Evolutionary conservation across 208 protist species (phyloP).

Genomic region (Wallacemonas rigidus): DNA sequence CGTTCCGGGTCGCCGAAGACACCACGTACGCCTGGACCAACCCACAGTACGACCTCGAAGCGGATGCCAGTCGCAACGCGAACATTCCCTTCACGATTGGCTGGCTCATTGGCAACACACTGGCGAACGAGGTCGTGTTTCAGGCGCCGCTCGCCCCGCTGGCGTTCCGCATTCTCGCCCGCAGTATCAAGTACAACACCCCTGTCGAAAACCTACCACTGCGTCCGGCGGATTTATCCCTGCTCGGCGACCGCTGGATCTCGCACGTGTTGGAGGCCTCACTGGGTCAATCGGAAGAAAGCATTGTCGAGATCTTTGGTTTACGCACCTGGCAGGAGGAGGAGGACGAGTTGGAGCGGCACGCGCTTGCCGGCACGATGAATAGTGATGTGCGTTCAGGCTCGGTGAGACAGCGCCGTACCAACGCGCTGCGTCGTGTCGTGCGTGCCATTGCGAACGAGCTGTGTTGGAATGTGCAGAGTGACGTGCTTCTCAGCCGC

Average conservation of each 20-base stretch:
- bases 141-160: conserved; percentile 51
- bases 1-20: conserved; percentile 14
- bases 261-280: conserved; percentile 22
- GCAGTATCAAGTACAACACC: conserved; percentile 29
- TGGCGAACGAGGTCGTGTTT: conserved; percentile 46
- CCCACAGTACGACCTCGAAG: conserved; percentile 21
- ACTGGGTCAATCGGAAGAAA: conserved; percentile 10
- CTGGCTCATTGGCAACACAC: conserved; percentile 50
- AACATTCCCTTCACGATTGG: conserved; percentile 42
- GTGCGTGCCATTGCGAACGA: conserved; percentile 15
- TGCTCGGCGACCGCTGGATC: conserved; percentile 30
- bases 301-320: conserved; percentile 11
- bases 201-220: conserved; percentile 21
- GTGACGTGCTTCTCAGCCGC: conserved; percentile 10
- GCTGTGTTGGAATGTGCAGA: conserved; percentile 28
- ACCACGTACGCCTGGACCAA: conserved; percentile 44
- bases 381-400: neutral
- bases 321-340: conserved; percentile 12
- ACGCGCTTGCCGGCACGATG: neutral
- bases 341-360: conserved; percentile 9
- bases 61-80: neutral
- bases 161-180: conserved; percentile 47
- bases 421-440: conserved; percentile 5
- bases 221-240: conserved; percentile 31
- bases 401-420: neutral